phyloP scores from a whole-genome alignment of 257 asterid genomes.

The Lavandula angustifolia region DNA sequence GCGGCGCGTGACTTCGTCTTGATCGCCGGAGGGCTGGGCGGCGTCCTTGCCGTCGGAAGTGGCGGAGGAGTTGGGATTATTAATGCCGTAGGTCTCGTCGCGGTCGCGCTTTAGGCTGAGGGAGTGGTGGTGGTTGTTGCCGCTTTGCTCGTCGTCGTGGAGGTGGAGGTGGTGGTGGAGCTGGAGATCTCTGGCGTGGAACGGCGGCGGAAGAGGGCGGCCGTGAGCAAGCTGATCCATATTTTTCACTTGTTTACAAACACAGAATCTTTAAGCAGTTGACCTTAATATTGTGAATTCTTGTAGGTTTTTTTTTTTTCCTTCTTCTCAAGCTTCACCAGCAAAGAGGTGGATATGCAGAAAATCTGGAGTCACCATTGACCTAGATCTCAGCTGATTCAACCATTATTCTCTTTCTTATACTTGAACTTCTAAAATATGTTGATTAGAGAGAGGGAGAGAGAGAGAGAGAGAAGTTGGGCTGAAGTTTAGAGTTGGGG shows the following conservation, averaged over 20 bases:
- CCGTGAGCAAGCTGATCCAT: constrained; percentile 86
- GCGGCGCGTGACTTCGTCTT: constrained; percentile 42
- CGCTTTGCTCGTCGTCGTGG: constrained; percentile 58
- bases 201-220: constrained; percentile 83
- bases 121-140: constrained; percentile 27
- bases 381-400: constrained; percentile 35
- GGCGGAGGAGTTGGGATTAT: constrained; percentile 4
- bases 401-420: neutral
- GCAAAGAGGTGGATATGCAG: neutral
- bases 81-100: constrained; percentile 34
- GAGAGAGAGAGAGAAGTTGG: constrained; percentile 26
- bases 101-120: constrained; percentile 53
- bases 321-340: constrained; percentile 9
- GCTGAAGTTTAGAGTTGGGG: neutral
- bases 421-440: neutral
- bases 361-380: constrained; percentile 16
- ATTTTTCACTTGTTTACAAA: neutral
- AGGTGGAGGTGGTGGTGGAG: constrained; percentile 59
- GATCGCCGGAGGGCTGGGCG: neutral
- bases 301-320: too few relatives aligned
- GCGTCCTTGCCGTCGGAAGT: constrained; percentile 28
- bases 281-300: neutral
- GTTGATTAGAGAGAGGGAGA: neutral
- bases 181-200: constrained; percentile 65
- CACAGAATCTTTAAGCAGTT: neutral